Evolutionary conservation across 306 rosid genomes (phyloP).

Genomic region (Vigna reflexopilosa): DNA sequence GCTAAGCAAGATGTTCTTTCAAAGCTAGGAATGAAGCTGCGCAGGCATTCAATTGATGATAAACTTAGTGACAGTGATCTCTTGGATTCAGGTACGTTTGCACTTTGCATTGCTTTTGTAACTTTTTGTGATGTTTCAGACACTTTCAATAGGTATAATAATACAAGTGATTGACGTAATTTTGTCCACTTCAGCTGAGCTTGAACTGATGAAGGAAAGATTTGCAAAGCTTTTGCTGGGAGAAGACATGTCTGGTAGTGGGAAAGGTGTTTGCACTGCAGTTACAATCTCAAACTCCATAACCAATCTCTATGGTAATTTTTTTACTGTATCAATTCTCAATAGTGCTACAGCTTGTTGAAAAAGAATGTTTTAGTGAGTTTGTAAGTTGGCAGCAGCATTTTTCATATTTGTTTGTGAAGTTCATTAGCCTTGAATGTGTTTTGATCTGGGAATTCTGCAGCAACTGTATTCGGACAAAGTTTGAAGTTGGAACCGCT

Average conservation of each 20-base stretch:
- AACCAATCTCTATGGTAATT: slow-evolving; percentile 96
- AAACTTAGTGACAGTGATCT: slow-evolving; percentile 57
- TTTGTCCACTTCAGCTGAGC: slow-evolving; percentile 52
- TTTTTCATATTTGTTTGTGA: slow-evolving; percentile 14
- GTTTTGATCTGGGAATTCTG: slow-evolving; percentile 35
- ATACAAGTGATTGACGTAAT: slow-evolving; percentile 22
- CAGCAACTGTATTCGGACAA: slow-evolving; percentile 96
- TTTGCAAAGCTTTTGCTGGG: slow-evolving; percentile 92
- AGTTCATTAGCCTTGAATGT: slow-evolving; percentile 13
- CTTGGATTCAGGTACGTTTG: slow-evolving; percentile 68
- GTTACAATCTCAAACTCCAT: slow-evolving; percentile 92
- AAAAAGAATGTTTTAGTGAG: neutral
- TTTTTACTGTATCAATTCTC: neutral
- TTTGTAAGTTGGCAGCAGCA: neutral
- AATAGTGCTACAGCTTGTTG: neutral
- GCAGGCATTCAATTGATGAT: slow-evolving; percentile 44
- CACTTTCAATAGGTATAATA: neutral
- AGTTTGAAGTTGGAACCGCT: slow-evolving; percentile 86
- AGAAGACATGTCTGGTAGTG: slow-evolving; percentile 99
- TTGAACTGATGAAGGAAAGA: slow-evolving; percentile 88
- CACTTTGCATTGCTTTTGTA: neutral
- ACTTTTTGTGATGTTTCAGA: slow-evolving; percentile 8
- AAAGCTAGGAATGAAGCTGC: slow-evolving; percentile 58
- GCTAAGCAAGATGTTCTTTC: slow-evolving; percentile 49
- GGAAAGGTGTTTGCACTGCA: slow-evolving; percentile 94